phyloP scores from a whole-genome alignment of 2,329 filamentous ascomycete species.

The Davidsoniella eucalypti region DNA sequence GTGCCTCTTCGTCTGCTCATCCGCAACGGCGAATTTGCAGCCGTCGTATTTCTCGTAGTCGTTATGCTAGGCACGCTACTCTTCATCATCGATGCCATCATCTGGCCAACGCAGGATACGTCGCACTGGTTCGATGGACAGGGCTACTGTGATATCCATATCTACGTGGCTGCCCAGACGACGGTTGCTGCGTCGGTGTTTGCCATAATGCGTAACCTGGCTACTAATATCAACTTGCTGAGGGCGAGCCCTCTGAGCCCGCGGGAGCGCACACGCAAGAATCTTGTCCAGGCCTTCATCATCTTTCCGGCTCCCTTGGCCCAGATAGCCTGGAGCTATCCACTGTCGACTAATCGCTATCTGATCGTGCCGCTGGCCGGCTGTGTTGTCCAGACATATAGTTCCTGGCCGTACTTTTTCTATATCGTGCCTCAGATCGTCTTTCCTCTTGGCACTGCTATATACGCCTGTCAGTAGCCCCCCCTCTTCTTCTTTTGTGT shows the following conservation, averaged over 20 bases:
- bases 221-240: conserved; percentile 30
- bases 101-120: conserved; percentile 38
- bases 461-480: conserved; percentile 30
- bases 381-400: conserved; percentile 28
- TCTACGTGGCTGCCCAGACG: conserved; percentile 29
- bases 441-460: conserved; percentile 27
- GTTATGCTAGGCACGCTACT: conserved; percentile 31
- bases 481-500: not conserved
- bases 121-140: conserved; percentile 33
- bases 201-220: conserved; percentile 37
- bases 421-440: conserved; percentile 30
- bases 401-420: conserved; percentile 32
- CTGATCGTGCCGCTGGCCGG: conserved; percentile 32
- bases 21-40: conserved; percentile 37
- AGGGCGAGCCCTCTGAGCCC: conserved; percentile 25
- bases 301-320: conserved; percentile 37
- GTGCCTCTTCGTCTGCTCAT: conserved; percentile 35
- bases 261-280: conserved; percentile 26
- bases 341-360: conserved; percentile 32
- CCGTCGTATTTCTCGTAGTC: conserved; percentile 30
- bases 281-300: conserved; percentile 32
- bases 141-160: conserved; percentile 37
- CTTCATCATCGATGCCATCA: conserved; percentile 32
- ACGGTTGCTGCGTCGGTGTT: conserved; percentile 35
- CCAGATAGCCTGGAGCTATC: conserved; percentile 31